Conservation (phyloP, 176 grass and related monocot species). For the Ensete glaucum region DNA sequence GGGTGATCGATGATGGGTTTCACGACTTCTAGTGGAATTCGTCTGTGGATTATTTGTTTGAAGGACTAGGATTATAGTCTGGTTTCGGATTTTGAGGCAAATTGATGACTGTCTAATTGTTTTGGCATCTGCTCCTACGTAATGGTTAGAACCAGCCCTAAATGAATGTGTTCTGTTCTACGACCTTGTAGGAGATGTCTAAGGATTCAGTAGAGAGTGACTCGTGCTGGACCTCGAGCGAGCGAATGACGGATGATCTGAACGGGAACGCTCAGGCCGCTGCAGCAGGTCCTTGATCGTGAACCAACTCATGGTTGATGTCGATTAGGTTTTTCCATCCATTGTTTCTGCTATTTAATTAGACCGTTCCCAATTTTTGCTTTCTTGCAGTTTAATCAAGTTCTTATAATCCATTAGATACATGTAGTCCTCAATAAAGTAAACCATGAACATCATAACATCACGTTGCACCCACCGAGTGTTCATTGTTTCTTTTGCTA, state of each 20-base stretch:
- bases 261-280: slow-evolving; percentile 19
- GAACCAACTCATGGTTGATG: neutral
- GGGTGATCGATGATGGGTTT: no score
- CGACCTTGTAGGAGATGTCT: neutral
- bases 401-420: no score
- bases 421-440: no score
- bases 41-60: neutral
- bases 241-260: slow-evolving; percentile 23
- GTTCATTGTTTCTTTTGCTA: no score
- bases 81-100: neutral
- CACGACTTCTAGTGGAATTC: neutral
- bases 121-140: no score
- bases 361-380: no score
- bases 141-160: no score
- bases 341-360: neutral
- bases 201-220: neutral
- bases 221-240: slow-evolving; percentile 17
- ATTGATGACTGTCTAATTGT: neutral
- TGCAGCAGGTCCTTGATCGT: neutral
- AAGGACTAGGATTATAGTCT: neutral
- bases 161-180: neutral
- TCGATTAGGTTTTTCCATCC: neutral
- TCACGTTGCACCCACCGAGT: no score
- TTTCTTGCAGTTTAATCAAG: no score
- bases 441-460: no score